Evolutionary conservation across 1,139 yeast genomes (phyloP), one percentile per base, ranked within the genome.

Genomic region (Scheffersomyces lignicola): DNA sequence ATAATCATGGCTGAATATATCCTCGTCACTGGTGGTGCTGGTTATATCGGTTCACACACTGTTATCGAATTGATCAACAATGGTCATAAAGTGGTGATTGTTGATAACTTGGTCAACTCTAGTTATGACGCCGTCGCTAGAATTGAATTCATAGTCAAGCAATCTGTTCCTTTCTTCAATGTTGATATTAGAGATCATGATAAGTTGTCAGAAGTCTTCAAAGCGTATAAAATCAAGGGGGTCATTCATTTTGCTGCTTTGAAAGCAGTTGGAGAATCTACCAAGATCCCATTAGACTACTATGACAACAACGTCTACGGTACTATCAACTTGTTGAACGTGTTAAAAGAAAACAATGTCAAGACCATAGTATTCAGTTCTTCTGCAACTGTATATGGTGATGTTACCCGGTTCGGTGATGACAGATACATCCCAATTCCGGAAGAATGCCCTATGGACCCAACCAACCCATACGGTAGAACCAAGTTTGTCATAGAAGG

Each of bases 181-280:
- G 76, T 76, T 29, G 90, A 84, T 53, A 59, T 83, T 36, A 66
- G 76, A 40, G 79, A 81, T 53, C 54, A 60, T 27, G 73, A 64
- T 1, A 70, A 62, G 13, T 65, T 82, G 40, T 57, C 61, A 29
- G 49, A 57, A 35, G 75, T 83, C 5, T 79, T 84, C 52, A 46
- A 61, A 31, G 54, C 63, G 32, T 74, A 74, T 59, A 62, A 68
- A 5, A 73, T 85, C 42, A 60, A 66, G 24, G 76, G 86, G 1
- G 89, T 84, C 11, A 73, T 86, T 35, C 95, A 85, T 56, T 84
- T 85, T 62, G 95, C 94, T n/a, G 92, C 90, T 16, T 73, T 85
- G 52, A 85, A 85, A 58, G 92, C 94, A 2, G 95, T 85, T 24
- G 92, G 89, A 24, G 94, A 85, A 58, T 80, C 88, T n/a, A 73